Evolutionary conservation across 2,329 filamentous ascomycete genomes (phyloP), one percentile per base, ranked within the genome.

Genomic region (Paecilomyces variotii): DNA sequence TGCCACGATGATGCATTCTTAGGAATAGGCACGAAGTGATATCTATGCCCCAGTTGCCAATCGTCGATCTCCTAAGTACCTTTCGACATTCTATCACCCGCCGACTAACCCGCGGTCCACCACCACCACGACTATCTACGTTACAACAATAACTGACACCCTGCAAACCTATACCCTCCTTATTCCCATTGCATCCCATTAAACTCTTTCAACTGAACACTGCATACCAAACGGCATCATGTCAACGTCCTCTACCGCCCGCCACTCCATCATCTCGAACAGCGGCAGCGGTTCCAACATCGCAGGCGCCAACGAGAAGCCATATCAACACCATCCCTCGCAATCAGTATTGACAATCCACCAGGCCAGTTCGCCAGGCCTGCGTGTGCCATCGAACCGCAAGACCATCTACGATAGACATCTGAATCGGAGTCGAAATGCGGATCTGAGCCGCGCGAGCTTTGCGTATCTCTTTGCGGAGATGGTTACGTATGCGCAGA

Each of bases 371-470:
- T 74, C 76, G 3, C 35, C 35, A 19, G 74, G 89, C 27, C 86
- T 99, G 62, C 89, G 91, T 65, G 90, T 95, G 70, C 93, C 94
- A 54, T 90, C 90, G 58, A 96, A 87, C 74, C 91, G 91, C 79
- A 97, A 97, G 79, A 96, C 91, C 64, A 97, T 99, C 79, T 99
- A 97, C 80, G 91, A 97, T 80, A 85, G 94, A 57, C 91, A 96
- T 62, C 81, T 97, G 61, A 97, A 97, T 77, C 89, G 94, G 63
- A 88, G 87, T 67, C 90, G 91, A 73, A 90, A 89, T 67, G 84
- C 89, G 59, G 93, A 97, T 80, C 85, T 95, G 65, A 96, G 91
- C 74, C 89, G 95, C 71, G 86, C 94, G 10, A 91, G 90, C 76
- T 97, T 99, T 76, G 93, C 94, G 50, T 97, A 96, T 75, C 82